phyloP scores from a whole-genome alignment of 331 rosid genomes.

The Pyracantha coccinea region DNA sequence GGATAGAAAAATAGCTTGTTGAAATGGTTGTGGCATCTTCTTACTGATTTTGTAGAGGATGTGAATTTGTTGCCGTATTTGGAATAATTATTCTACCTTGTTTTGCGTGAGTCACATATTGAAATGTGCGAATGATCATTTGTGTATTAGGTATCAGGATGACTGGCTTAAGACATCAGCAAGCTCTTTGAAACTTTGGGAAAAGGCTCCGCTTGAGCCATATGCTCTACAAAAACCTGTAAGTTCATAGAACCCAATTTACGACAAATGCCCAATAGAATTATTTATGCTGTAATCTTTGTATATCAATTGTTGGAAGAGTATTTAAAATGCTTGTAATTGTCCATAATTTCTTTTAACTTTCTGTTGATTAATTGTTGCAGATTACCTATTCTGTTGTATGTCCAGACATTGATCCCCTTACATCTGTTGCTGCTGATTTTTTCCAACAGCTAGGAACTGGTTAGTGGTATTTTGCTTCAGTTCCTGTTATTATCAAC shows the following conservation, averaged over 20 bases:
- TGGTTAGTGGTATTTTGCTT: constrained; percentile 43
- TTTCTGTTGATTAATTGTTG: constrained; percentile 29
- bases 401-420: constrained; percentile 96
- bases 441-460: constrained; percentile 96
- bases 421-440: constrained; percentile 82
- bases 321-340: constrained; percentile 17
- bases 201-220: constrained; percentile 97
- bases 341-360: constrained; percentile 5
- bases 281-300: constrained; percentile 4
- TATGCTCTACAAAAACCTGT: constrained; percentile 85
- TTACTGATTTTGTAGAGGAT: background rate
- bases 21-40: background rate
- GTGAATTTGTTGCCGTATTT: background rate
- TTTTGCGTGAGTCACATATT: background rate
- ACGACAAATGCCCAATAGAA: background rate
- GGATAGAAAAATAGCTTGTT: background rate
- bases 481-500: background rate
- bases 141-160: constrained; percentile 71
- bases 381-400: constrained; percentile 75
- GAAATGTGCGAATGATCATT: constrained; percentile 1
- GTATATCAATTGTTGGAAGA: background rate
- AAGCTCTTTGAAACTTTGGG: constrained; percentile 76
- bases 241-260: constrained; percentile 28
- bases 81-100: background rate
- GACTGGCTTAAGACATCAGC: constrained; percentile 98